Conservation (phyloP, 2,329 filamentous ascomycete species). For the Diaporthe citri region DNA sequence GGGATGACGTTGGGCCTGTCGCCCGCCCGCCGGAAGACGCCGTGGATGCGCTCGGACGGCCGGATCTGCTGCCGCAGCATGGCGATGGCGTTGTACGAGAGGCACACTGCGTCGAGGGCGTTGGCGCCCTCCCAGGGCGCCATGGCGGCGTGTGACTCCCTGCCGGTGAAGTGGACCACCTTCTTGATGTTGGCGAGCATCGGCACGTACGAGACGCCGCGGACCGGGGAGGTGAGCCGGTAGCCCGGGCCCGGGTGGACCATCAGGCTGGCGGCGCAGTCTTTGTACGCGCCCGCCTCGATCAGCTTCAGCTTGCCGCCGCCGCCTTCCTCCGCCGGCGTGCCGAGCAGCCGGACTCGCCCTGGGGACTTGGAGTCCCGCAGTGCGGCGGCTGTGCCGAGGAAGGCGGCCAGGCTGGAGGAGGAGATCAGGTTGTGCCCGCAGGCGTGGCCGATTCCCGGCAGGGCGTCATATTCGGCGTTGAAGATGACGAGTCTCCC, state of each 20-base stretch:
- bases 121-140: conserved; percentile 65
- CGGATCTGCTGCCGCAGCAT: conserved; percentile 63
- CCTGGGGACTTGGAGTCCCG: conserved; percentile 48
- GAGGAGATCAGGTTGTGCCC: conserved; percentile 61
- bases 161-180: conserved; percentile 57
- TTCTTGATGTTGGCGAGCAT: conserved; percentile 50
- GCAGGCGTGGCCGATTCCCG: conserved; percentile 59
- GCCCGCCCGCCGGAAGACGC: conserved; percentile 56
- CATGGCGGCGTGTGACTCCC: conserved; percentile 60
- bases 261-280: conserved; percentile 56
- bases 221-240: conserved; percentile 39
- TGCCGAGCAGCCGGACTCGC: conserved; percentile 56
- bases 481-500: conserved; percentile 57
- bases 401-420: conserved; percentile 54
- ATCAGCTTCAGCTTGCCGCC: conserved; percentile 56
- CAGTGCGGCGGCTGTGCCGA: conserved; percentile 52
- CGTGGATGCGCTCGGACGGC: conserved; percentile 63
- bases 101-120: conserved; percentile 62
- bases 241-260: conserved; percentile 50
- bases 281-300: conserved; percentile 49
- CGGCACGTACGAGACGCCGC: conserved; percentile 45
- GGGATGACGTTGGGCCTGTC: conserved; percentile 54
- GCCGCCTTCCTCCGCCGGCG: conserved; percentile 58
- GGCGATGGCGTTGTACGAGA: conserved; percentile 55
- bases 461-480: conserved; percentile 63